A percentile compares a stretch with the other conserved stretches of the same genome.
Conservation (phyloP, 495 filamentous ascomycete genomes). For the Neurospora sp. region DNA sequence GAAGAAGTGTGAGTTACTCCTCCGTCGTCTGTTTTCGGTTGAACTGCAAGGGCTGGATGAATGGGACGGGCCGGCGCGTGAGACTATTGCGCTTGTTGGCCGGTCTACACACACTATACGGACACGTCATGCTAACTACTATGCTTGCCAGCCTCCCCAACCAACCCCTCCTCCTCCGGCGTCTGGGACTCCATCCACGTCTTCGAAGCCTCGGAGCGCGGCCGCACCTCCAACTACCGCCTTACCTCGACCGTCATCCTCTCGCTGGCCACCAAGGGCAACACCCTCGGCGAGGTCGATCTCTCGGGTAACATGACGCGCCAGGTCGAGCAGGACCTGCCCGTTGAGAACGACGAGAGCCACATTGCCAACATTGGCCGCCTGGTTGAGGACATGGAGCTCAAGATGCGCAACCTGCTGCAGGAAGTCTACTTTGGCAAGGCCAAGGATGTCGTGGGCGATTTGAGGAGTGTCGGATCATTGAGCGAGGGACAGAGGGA, state of each 20-base stretch:
- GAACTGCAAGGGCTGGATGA: neutral
- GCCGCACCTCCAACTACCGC: conserved; percentile 89
- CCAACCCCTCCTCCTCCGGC: conserved; percentile 59
- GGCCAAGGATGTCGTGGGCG: conserved; percentile 97
- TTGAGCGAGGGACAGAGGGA: conserved; percentile 82
- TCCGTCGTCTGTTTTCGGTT: neutral
- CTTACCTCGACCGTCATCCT: conserved; percentile 95
- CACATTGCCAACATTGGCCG: conserved; percentile 93
- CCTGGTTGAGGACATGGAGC: conserved; percentile 98
- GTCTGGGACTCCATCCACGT: conserved; percentile 99
- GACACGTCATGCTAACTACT: too few species aligned
- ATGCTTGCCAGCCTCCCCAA: conserved; percentile 25
- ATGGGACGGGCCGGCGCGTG: neutral
- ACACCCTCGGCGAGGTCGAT: conserved; percentile 79
- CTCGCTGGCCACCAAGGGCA: conserved; percentile 61
- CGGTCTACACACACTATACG: too few species aligned
- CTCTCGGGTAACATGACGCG: conserved; percentile 95
- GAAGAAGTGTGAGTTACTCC: conserved; percentile 66
- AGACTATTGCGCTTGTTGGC: neutral
- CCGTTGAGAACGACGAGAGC: conserved; percentile 79
- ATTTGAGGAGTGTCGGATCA: conserved; percentile 80
- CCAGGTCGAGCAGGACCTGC: conserved; percentile 83
- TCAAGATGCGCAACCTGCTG: conserved; percentile 97
- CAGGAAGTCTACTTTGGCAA: conserved; percentile 99
- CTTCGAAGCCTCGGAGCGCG: conserved; percentile 88